phyloP scores from a whole-genome alignment of 495 filamentous ascomycete genomes.

The Hypoxylon fragiforme region DNA sequence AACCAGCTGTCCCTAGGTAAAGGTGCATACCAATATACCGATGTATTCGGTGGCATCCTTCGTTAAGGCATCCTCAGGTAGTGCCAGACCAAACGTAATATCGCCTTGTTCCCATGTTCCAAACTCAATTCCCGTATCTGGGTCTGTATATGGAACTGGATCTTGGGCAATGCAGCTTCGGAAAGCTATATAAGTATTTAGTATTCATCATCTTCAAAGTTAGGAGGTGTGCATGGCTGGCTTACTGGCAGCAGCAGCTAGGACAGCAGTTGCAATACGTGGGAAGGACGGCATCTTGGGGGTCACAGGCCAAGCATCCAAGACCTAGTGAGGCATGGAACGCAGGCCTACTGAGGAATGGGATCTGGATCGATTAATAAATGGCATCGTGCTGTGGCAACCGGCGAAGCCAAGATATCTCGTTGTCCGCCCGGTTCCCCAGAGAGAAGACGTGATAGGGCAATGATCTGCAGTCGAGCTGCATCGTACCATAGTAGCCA shows the following conservation, averaged over 20 bases:
- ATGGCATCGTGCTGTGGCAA: conserved; percentile 24
- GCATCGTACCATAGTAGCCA: conserved; percentile 1
- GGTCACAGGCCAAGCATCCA: conserved; percentile 34
- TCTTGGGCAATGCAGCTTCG: conserved; percentile 34
- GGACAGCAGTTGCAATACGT: conserved; percentile 37
- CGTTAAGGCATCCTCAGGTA: conserved; percentile 56
- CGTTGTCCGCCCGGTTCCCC: conserved; percentile 32
- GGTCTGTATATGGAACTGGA: conserved; percentile 43
- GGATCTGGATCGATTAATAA: conserved; percentile 33
- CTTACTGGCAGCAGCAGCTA: conserved; percentile 38
- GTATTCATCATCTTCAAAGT: background rate
- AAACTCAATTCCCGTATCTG: conserved; percentile 47
- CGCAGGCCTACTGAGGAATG: conserved; percentile 8
- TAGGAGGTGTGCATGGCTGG: conserved; percentile 2
- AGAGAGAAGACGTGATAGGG: conserved; percentile 30
- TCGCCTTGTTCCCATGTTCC: conserved; percentile 42
- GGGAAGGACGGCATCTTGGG: conserved; percentile 37
- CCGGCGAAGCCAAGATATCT: conserved; percentile 18
- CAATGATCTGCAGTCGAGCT: conserved; percentile 30
- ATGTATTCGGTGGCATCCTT: conserved; percentile 62
- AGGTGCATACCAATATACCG: conserved; percentile 56
- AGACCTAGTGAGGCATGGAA: conserved; percentile 29
- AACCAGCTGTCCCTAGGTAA: conserved; percentile 4
- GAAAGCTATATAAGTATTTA: conserved; percentile 29
- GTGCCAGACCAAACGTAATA: conserved; percentile 57